A percentile compares a stretch with the other conserved stretches of the same genome.
Conservation (phyloP, 768 basidiomycete species). For the Mycena kentingensis region DNA sequence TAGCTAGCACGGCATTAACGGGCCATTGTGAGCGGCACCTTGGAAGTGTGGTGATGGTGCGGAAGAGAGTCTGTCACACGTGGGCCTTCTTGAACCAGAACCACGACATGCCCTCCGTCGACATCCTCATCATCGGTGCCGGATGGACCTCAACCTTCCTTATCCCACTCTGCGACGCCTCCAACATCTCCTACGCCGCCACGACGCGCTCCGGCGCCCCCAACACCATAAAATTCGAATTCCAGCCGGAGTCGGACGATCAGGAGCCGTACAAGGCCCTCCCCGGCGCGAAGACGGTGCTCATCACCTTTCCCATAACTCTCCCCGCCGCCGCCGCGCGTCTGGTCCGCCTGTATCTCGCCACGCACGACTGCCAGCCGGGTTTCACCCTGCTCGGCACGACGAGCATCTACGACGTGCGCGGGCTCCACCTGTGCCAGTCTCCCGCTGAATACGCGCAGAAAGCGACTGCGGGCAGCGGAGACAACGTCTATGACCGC, state of each 20-base stretch:
- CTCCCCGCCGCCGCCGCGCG: constrained; percentile 45
- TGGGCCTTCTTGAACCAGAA: too few species aligned
- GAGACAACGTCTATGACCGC: constrained; percentile 51
- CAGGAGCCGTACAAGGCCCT: constrained; percentile 44
- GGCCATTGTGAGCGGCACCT: too few species aligned
- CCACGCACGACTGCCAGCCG: constrained; percentile 34
- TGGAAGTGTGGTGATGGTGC: too few species aligned
- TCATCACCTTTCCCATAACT: constrained; percentile 60
- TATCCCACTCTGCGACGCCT: constrained; percentile 49
- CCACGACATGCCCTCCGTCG: constrained; percentile 31
- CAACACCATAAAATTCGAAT: constrained; percentile 55
- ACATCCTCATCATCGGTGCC: constrained; percentile 64
- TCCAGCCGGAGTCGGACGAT: constrained; percentile 53
- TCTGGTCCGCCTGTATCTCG: constrained; percentile 48
- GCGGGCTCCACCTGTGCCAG: constrained; percentile 22
- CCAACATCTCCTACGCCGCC: constrained; percentile 45
- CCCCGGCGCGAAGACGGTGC: constrained; percentile 54
- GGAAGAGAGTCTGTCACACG: too few species aligned
- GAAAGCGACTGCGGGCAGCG: constrained; percentile 10
- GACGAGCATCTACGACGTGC: constrained; percentile 63
- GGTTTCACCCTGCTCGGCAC: constrained; percentile 65
- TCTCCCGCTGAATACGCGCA: constrained; percentile 14
- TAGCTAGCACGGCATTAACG: too few species aligned
- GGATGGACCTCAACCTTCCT: constrained; percentile 70
- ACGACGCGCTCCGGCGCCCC: constrained; percentile 57